Conservation (phyloP, 2,329 filamentous ascomycete genomes). For the Fusarium nurragi region DNA sequence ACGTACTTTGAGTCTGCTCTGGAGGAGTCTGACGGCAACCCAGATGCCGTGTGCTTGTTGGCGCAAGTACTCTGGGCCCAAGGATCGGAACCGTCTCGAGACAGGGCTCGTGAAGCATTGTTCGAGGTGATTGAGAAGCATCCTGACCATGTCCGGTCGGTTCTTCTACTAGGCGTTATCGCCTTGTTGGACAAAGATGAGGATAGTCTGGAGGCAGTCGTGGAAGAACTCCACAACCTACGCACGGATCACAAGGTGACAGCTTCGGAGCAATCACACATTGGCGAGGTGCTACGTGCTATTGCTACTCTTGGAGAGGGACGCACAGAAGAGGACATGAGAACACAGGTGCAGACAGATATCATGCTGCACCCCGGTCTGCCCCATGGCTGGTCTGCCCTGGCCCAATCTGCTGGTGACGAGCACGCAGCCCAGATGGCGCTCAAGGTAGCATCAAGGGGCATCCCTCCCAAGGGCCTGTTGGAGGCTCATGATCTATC, state of each 20-base stretch:
- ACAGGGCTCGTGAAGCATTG: conserved; percentile 79
- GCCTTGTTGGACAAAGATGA: conserved; percentile 82
- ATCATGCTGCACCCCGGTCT: conserved; percentile 84
- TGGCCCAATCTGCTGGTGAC: conserved; percentile 69
- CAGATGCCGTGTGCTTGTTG: conserved; percentile 86
- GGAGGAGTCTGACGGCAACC: conserved; percentile 76
- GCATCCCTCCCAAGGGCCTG: conserved; percentile 75
- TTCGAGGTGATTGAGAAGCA: conserved; percentile 81
- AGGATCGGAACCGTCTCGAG: conserved; percentile 76
- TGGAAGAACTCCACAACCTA: conserved; percentile 77
- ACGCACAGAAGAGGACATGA: conserved; percentile 59
- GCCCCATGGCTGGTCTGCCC: conserved; percentile 81
- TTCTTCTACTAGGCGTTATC: conserved; percentile 84
- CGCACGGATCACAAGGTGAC: conserved; percentile 73
- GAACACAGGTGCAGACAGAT: conserved; percentile 75
- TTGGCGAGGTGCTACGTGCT: conserved; percentile 79
- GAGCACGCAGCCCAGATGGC: conserved; percentile 78
- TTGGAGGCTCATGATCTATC: conserved; percentile 76
- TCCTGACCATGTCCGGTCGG: conserved; percentile 79
- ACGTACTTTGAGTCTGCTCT: conserved; percentile 83
- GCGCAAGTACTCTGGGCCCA: conserved; percentile 95
- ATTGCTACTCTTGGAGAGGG: conserved; percentile 69
- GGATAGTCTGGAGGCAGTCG: conserved; percentile 82
- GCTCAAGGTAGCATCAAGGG: conserved; percentile 77
- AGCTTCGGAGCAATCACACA: conserved; percentile 70